A percentile compares a stretch with the other conserved stretches of the same genome.
Conservation (phyloP, 257 asterid genomes). For the Solanum dulcamara region DNA sequence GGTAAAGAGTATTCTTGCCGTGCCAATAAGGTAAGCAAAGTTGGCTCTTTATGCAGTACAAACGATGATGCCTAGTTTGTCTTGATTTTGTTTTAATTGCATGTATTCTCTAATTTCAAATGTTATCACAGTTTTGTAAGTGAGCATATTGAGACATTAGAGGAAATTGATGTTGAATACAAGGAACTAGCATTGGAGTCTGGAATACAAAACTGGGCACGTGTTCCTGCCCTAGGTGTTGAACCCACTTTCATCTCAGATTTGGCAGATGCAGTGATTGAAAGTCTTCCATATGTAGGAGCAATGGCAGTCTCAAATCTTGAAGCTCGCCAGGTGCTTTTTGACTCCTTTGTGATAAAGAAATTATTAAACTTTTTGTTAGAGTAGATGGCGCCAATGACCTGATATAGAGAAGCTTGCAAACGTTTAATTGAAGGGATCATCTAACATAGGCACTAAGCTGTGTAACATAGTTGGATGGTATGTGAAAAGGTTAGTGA, state of each 20-base stretch:
- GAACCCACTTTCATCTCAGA: constrained; percentile 89
- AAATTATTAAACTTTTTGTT: background rate
- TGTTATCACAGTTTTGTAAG: constrained; percentile 72
- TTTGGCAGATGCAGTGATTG: constrained; percentile 98
- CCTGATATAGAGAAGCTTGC: background rate
- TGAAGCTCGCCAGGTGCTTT: constrained; percentile 92
- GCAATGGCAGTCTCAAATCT: constrained; percentile 99
- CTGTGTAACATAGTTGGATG: background rate
- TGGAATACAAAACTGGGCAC: constrained; percentile 95
- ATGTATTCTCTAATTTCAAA: background rate
- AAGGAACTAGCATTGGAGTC: constrained; percentile 92
- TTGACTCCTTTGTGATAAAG: background rate
- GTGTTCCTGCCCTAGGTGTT: constrained; percentile 95
- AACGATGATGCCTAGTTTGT: background rate
- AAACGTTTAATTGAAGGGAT: background rate
- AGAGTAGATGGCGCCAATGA: background rate
- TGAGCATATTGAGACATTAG: constrained; percentile 95
- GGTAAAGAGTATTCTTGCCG: constrained; percentile 92
- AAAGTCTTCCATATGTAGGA: constrained; percentile 97
- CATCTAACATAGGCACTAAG: background rate
- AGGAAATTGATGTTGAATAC: constrained; percentile 98
- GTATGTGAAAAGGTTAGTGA: background rate
- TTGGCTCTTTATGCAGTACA: background rate
- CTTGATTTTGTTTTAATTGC: constrained; percentile 2
- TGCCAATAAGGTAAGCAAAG: constrained; percentile 72